A percentile compares a stretch with the other conserved stretches of the same genome.
These are phyloP conservation scores for Scheffersomyces titani DNA, from an alignment of 1,139 yeast genomes.

Conservation along the genomic window DNA sequence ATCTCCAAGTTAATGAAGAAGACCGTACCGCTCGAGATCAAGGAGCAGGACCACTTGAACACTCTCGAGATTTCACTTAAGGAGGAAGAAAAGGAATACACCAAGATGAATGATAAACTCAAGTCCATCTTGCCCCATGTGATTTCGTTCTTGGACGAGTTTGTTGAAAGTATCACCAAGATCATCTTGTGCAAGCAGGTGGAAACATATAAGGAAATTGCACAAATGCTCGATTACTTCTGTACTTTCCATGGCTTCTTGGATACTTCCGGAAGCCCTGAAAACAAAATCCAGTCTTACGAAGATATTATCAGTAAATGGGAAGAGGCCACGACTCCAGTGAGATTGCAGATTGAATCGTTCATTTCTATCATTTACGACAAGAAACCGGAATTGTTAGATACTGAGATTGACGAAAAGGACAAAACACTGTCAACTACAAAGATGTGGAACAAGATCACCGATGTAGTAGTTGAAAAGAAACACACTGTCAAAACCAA, in stretches of 20 bases:
- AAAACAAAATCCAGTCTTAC: slow-evolving; percentile 14
- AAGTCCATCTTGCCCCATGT: slow-evolving; percentile 48
- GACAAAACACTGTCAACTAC: slow-evolving; percentile 26
- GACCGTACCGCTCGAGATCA: slow-evolving; percentile 34
- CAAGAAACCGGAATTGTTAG: slow-evolving; percentile 33
- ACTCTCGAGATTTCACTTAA: slow-evolving; percentile 30
- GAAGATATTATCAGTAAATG: slow-evolving; percentile 31
- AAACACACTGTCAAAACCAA: slow-evolving; percentile 26
- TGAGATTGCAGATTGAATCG: slow-evolving; percentile 38
- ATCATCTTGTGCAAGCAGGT: slow-evolving; percentile 33
- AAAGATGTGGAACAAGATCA: slow-evolving; percentile 31
- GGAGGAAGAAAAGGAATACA: slow-evolving; percentile 30
- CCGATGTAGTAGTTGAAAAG: slow-evolving; percentile 23
- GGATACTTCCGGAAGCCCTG: slow-evolving; percentile 5
- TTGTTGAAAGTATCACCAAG: slow-evolving; percentile 44
- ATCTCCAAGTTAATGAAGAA: slow-evolving; percentile 46
- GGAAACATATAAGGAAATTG: slow-evolving; percentile 30
- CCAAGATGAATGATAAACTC: slow-evolving; percentile 40
- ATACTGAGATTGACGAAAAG: slow-evolving; percentile 31
- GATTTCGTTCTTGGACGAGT: slow-evolving; percentile 50
- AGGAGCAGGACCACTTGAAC: slow-evolving; percentile 37
- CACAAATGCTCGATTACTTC: slow-evolving; percentile 30
- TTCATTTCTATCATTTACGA: slow-evolving; percentile 29
- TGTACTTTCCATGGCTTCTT: slow-evolving; percentile 41
- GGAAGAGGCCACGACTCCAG: slow-evolving; percentile 34